Conservation (phyloP, 108 stramenopile genomes). For the Schizochytrium sp. region DNA sequence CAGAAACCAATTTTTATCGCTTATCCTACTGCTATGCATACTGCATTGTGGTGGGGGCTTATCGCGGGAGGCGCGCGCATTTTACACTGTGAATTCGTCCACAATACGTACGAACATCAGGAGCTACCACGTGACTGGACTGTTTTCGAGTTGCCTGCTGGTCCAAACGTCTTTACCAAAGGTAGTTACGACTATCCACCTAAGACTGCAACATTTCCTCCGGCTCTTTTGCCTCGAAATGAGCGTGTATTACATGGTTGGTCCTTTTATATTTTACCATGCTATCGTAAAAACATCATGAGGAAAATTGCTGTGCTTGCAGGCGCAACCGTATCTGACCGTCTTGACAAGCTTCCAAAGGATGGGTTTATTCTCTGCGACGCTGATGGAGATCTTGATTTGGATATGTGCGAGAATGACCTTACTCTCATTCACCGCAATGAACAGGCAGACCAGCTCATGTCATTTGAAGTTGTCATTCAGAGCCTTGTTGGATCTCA, state of each 20-base stretch:
- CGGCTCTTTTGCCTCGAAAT: background rate
- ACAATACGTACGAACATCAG: background rate
- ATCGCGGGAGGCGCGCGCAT: background rate
- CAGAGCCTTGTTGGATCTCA: background rate
- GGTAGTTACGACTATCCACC: conserved; percentile 4
- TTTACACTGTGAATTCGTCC: background rate
- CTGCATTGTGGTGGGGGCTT: background rate
- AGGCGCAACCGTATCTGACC: background rate
- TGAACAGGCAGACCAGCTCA: background rate
- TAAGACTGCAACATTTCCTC: background rate
- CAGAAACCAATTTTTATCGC: background rate
- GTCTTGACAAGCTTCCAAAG: background rate
- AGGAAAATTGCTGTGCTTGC: background rate
- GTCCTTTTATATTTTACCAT: background rate
- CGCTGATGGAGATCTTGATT: background rate
- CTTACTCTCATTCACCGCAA: background rate
- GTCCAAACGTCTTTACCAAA: conserved; percentile 23
- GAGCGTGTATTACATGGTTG: background rate
- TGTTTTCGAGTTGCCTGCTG: background rate
- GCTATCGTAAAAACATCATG: background rate
- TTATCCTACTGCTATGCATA: background rate
- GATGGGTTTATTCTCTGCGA: background rate
- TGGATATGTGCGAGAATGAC: background rate
- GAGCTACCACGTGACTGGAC: background rate
- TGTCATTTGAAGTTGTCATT: background rate